Evolutionary conservation across 2,329 filamentous ascomycete species (phyloP).

Genomic region (Penicillium sp.): DNA sequence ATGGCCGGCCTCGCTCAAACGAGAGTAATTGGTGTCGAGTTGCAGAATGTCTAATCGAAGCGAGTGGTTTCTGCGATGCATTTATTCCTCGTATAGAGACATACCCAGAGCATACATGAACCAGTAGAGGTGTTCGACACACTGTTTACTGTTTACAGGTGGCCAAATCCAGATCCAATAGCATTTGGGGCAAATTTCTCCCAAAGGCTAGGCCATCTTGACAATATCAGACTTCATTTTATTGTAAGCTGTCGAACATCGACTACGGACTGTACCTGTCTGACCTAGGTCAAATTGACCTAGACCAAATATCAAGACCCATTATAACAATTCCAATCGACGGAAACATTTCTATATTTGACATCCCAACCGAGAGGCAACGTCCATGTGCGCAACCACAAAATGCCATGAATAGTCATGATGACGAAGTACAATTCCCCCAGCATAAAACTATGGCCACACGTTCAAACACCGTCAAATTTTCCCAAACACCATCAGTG

Average conservation of each 20-base stretch:
- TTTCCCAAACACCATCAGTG: not conserved
- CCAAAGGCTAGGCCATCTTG: not conserved
- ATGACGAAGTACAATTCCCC: not conserved
- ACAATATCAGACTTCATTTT: not conserved
- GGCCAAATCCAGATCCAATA: not conserved
- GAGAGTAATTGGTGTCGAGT: too few species aligned
- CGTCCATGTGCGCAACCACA: not conserved
- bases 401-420: slow-evolving; percentile 7
- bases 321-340: not conserved
- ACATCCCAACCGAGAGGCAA: not conserved
- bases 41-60: too few species aligned
- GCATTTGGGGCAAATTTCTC: not conserved
- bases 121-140: not conserved
- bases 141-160: not conserved
- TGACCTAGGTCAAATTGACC: too few species aligned
- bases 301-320: too few species aligned
- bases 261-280: too few species aligned
- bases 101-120: not conserved
- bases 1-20: not conserved
- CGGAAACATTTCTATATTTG: not conserved
- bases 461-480: not conserved
- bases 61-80: not conserved
- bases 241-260: too few species aligned
- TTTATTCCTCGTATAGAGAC: not conserved
- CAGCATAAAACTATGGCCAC: not conserved